A percentile compares a stretch with the other conserved stretches of the same genome.
Conservation (phyloP, 2,329 filamentous ascomycete species). For the Aspergillus felis region DNA sequence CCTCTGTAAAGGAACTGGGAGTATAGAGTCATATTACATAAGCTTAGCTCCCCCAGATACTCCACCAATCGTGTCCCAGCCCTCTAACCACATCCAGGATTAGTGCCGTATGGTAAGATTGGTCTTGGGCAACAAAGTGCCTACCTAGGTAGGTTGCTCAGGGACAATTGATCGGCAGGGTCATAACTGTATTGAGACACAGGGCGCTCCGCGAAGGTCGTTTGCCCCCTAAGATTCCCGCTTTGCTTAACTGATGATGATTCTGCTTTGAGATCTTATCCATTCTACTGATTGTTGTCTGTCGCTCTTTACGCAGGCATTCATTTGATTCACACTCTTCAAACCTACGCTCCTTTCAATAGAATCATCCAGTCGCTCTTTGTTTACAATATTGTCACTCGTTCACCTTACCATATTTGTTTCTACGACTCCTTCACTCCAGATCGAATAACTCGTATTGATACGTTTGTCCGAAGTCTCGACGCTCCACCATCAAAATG, state of each 20-base stretch:
- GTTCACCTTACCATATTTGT: neutral
- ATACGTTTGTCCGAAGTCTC: constrained; percentile 1
- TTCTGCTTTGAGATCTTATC: constrained; percentile 8
- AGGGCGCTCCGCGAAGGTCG: constrained; percentile 1
- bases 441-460: constrained; percentile 2
- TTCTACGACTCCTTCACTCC: constrained; percentile 6
- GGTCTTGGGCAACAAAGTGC: neutral
- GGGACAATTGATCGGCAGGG: constrained; percentile 8
- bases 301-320: constrained; percentile 16
- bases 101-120: neutral
- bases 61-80: neutral
- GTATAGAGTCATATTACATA: neutral
- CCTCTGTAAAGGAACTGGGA: no score
- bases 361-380: constrained; percentile 10
- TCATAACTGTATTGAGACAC: constrained; percentile 7
- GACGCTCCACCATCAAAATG: constrained; percentile 33
- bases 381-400: constrained; percentile 3
- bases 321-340: constrained; percentile 5
- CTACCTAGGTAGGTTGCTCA: neutral
- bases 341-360: constrained; percentile 1
- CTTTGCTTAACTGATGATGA: constrained; percentile 13
- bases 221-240: constrained; percentile 13
- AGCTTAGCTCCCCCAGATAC: neutral
- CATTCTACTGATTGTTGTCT: constrained; percentile 14
- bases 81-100: neutral